phyloP scores from a whole-genome alignment of 345 rosid genomes.

The Brassica nigra region DNA sequence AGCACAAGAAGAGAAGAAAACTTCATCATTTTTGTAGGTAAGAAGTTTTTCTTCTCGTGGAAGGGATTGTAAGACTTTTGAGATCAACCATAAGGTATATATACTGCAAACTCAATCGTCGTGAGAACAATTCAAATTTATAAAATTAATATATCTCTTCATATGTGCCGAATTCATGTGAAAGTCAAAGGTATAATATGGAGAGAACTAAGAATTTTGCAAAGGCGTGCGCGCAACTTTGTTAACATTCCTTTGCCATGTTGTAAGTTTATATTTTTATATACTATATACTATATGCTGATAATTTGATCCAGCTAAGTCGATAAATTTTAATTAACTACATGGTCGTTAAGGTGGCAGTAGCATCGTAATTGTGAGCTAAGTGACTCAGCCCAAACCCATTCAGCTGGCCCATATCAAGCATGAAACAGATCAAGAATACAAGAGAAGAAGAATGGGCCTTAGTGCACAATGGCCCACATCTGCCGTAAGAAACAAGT shows the following conservation, averaged over 20 bases:
- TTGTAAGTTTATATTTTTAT: neutral
- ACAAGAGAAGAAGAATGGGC: no score
- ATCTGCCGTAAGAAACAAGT: no score
- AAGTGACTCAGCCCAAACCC: no score
- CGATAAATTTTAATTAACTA: slow-evolving; percentile 19
- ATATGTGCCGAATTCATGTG: slow-evolving; percentile 9
- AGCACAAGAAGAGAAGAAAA: slow-evolving; percentile 37
- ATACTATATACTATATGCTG: neutral
- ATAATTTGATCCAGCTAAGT: slow-evolving; percentile 29
- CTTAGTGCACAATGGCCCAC: no score
- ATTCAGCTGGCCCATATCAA: no score
- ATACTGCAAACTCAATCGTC: slow-evolving; percentile 24
- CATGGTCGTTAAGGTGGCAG: slow-evolving; percentile 19
- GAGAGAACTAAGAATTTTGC: neutral
- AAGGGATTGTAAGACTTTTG: slow-evolving; percentile 11
- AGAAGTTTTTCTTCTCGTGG: slow-evolving; percentile 6
- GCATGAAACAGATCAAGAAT: no score
- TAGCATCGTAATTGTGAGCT: neutral
- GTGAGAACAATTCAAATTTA: neutral
- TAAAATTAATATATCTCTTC: neutral
- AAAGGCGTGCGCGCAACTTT: slow-evolving; percentile 38
- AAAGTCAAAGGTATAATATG: slow-evolving; percentile 27
- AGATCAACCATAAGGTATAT: slow-evolving; percentile 17
- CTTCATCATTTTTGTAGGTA: slow-evolving; percentile 28
- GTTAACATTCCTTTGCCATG: slow-evolving; percentile 29